Percentiles rank a stretch among this genome's conserved stretches.
These are phyloP conservation scores for Coemansia sp. DNA, from an alignment of 192 early-diverging fungal genomes.

Conservation along the genomic window DNA sequence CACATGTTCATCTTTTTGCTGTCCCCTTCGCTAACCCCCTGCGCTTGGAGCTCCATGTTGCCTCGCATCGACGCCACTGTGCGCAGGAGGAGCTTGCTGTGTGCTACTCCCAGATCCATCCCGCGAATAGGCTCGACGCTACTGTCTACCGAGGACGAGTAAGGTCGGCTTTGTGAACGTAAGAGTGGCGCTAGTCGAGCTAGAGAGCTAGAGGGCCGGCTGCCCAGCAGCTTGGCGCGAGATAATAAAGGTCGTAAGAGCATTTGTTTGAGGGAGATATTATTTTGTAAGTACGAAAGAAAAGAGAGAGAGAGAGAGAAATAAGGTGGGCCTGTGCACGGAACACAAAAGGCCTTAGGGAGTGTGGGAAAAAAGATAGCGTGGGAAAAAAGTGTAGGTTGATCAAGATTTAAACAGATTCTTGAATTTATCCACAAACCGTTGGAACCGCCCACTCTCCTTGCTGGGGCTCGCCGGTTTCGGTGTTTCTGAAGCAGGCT, in stretches of 20 bases:
- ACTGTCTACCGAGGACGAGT: conserved; percentile 44
- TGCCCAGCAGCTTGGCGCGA: neutral
- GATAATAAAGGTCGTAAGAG: neutral
- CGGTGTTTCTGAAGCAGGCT: neutral
- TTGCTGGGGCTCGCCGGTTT: neutral
- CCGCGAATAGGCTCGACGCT: conserved; percentile 73
- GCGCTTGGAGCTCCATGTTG: conserved; percentile 65
- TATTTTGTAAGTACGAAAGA: neutral
- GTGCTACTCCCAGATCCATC: conserved; percentile 74
- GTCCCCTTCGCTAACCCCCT: conserved; percentile 59
- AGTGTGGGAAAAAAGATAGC: neutral
- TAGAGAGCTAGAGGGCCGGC: neutral
- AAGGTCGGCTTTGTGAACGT: neutral
- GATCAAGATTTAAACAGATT: neutral
- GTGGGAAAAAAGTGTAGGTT: neutral
- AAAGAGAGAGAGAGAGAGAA: neutral
- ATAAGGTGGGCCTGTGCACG: neutral
- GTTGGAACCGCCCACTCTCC: neutral
- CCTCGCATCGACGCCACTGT: conserved; percentile 68
- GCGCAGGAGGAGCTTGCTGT: conserved; percentile 74
- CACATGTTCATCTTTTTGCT: conserved; percentile 83
- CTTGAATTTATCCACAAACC: neutral
- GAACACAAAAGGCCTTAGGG: neutral
- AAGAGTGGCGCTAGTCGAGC: neutral
- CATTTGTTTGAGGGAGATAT: neutral